Evolutionary conservation across 306 rosid genomes (phyloP).

Genomic region (Prosopis cineraria): DNA sequence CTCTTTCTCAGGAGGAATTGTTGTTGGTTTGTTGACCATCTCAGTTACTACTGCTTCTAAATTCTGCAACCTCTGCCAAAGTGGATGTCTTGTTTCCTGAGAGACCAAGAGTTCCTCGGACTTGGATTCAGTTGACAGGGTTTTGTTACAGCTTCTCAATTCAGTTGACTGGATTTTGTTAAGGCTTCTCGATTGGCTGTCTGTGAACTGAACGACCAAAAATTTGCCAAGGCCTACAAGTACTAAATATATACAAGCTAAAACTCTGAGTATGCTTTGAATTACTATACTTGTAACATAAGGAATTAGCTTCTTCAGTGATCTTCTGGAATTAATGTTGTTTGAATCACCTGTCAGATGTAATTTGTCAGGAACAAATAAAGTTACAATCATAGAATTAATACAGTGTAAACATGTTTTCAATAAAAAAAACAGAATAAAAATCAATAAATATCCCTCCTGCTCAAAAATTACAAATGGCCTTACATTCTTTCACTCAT

Average conservation of each 20-base stretch:
- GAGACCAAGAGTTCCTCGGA: constrained; percentile 50
- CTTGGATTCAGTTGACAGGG: constrained; percentile 44
- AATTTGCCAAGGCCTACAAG: constrained; percentile 52
- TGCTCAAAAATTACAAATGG: constrained; percentile 13
- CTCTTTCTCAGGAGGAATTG: constrained; percentile 93
- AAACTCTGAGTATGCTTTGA: constrained; percentile 52
- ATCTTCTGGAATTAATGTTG: constrained; percentile 48
- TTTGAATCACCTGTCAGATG: constrained; percentile 55
- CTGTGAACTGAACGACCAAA: constrained; percentile 35
- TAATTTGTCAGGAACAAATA: constrained; percentile 37
- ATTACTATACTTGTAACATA: constrained; percentile 43
- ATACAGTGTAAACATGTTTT: constrained; percentile 1
- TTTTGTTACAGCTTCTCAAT: constrained; percentile 32
- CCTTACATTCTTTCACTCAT: constrained; percentile 8
- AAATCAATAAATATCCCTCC: constrained; percentile 21
- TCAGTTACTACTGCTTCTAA: constrained; percentile 80
- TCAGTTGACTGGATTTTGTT: constrained; percentile 33
- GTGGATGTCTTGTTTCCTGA: constrained; percentile 53
- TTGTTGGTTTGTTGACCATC: constrained; percentile 70
- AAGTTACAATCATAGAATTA: constrained; percentile 22
- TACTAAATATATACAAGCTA: constrained; percentile 60
- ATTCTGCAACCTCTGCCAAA: constrained; percentile 79
- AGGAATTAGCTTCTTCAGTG: constrained; percentile 45
- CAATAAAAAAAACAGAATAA: constrained; percentile 9
- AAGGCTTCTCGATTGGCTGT: constrained; percentile 34